These are phyloP conservation scores for Coemansia sp. DNA, from an alignment of 192 early-diverging fungal genomes.

Conservation along the genomic window DNA sequence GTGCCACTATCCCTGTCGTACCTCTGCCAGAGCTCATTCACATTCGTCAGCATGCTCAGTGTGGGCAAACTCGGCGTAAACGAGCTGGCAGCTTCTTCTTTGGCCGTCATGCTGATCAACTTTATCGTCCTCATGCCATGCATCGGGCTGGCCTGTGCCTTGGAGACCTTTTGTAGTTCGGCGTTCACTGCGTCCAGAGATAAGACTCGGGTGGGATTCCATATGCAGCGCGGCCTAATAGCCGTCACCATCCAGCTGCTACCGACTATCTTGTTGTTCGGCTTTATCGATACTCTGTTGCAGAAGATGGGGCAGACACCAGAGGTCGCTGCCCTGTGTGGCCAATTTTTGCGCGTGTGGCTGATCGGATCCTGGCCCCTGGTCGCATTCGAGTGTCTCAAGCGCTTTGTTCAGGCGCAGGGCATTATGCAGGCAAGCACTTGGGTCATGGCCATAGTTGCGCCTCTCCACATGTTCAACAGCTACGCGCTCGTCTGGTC, in stretches of 20 bases:
- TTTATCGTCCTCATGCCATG: constrained; percentile 70
- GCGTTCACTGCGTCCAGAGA: constrained; percentile 48
- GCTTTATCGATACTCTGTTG: constrained; percentile 63
- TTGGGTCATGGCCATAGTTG: constrained; percentile 35
- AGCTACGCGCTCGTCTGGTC: constrained; percentile 57
- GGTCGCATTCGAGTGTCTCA: constrained; percentile 81
- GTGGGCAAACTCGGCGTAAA: constrained; percentile 66
- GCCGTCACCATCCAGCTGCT: constrained; percentile 48
- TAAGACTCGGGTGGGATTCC: constrained; percentile 49
- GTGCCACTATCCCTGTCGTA: constrained; percentile 64
- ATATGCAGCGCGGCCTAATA: constrained; percentile 43
- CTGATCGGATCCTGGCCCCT: constrained; percentile 79
- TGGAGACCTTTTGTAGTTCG: constrained; percentile 47
- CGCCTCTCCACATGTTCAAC: constrained; percentile 34
- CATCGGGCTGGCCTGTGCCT: constrained; percentile 63
- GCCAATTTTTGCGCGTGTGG: constrained; percentile 66
- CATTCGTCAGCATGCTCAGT: constrained; percentile 64
- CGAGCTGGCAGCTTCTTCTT: constrained; percentile 69
- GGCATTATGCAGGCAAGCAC: constrained; percentile 86
- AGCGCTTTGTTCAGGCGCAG: constrained; percentile 87
- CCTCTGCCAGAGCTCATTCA: constrained; percentile 67
- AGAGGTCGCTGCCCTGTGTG: constrained; percentile 70
- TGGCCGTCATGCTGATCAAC: constrained; percentile 70
- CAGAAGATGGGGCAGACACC: constrained; percentile 74
- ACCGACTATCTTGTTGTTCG: constrained; percentile 26